Conservation (phyloP, 2,329 filamentous ascomycete species). For the Fusarium anguioides region DNA sequence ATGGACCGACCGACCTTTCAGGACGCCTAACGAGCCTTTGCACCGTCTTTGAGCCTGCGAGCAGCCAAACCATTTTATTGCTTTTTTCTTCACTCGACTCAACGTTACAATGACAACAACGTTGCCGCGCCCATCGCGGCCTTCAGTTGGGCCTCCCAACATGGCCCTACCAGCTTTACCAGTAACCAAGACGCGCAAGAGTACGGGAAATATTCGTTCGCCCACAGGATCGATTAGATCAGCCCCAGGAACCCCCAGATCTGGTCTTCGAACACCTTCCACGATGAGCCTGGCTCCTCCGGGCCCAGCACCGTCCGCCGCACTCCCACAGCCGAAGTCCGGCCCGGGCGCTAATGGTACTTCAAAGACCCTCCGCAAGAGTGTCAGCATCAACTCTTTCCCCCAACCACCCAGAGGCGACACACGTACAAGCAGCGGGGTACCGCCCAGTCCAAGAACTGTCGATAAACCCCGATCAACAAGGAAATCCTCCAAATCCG, state of each 20-base stretch:
- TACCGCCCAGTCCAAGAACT: constrained; percentile 71
- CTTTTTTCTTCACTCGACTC: constrained; percentile 16
- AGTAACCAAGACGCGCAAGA: constrained; percentile 77
- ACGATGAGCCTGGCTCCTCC: constrained; percentile 63
- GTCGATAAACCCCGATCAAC: constrained; percentile 59
- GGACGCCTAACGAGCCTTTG: constrained; percentile 37
- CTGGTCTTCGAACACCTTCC: constrained; percentile 70
- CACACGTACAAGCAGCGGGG: constrained; percentile 64
- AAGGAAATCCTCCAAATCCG: constrained; percentile 65
- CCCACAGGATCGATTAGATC: constrained; percentile 51
- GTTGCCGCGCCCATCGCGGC: constrained; percentile 73
- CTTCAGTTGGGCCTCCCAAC: constrained; percentile 76
- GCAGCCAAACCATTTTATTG: constrained; percentile 21
- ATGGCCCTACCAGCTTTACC: constrained; percentile 80
- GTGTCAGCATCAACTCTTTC: constrained; percentile 93
- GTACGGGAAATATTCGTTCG: constrained; percentile 61
- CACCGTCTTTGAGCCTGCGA: constrained; percentile 30
- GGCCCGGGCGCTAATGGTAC: constrained; percentile 66
- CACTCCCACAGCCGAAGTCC: constrained; percentile 67
- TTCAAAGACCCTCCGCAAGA: constrained; percentile 81
- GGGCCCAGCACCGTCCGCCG: constrained; percentile 64
- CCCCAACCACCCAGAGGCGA: constrained; percentile 84
- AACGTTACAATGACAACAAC: constrained; percentile 58
- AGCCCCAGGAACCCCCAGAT: constrained; percentile 63
- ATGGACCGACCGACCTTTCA: constrained; percentile 46